Evolutionary conservation across 139 green algal species (phyloP).

Genomic region (Spirogloea muscicola): DNA sequence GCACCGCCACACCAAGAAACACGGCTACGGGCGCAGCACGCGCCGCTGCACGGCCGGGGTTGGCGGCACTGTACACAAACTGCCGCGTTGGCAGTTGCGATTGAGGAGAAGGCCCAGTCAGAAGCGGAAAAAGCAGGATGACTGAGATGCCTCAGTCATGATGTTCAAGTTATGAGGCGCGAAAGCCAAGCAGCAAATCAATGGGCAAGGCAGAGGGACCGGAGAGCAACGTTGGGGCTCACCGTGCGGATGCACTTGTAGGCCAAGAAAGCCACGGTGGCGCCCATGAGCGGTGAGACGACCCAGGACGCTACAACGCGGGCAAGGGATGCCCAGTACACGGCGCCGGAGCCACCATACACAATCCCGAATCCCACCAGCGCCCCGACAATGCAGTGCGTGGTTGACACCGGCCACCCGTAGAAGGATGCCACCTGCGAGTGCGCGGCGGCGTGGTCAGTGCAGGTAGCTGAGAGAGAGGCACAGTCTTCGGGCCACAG

Average conservation of each 20-base stretch:
- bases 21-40: constrained; percentile 13
- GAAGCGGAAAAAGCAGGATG: no score
- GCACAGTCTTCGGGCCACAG: no score
- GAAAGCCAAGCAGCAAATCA: no score
- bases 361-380: constrained; percentile 35
- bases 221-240: no score
- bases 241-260: constrained; percentile 36
- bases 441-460: no score
- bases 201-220: no score
- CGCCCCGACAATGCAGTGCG: constrained; percentile 42
- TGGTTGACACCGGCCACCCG: constrained; percentile 36
- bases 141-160: no score
- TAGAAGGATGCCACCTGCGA: constrained; percentile 34
- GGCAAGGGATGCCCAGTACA: constrained; percentile 33
- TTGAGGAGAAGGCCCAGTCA: neutral
- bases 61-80: constrained; percentile 21
- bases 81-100: neutral
- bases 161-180: no score
- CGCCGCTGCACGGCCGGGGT: constrained; percentile 11
- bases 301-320: constrained; percentile 37
- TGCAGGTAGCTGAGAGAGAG: no score
- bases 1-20: constrained; percentile 8
- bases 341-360: constrained; percentile 14
- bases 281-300: constrained; percentile 39
- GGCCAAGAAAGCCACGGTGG: constrained; percentile 28